Evolutionary conservation across 1,284 basidiomycete species (phyloP).

Genomic region (Nidula niveotomentosa): DNA sequence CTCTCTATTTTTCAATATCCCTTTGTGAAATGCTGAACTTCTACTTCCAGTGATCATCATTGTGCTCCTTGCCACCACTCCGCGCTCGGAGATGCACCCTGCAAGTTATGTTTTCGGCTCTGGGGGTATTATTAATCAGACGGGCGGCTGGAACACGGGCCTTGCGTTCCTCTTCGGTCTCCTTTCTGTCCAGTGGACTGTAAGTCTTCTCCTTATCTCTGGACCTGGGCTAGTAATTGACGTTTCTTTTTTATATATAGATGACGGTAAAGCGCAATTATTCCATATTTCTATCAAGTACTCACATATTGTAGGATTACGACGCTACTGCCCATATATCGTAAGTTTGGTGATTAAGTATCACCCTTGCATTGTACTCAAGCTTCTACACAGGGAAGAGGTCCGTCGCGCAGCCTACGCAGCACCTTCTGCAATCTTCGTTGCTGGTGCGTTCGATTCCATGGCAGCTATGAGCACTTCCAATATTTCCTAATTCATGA

Average conservation of each 20-base stretch:
- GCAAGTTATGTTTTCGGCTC: conserved; percentile 80
- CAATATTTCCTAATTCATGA: too few relatives aligned
- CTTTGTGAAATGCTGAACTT: not conserved
- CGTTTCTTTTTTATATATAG: conserved; percentile 26
- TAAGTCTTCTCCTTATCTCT: conserved; percentile 31
- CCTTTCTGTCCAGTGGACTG: conserved; percentile 90
- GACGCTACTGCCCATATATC: conserved; percentile 88
- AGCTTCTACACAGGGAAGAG: conserved; percentile 62
- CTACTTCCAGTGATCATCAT: conserved; percentile 72
- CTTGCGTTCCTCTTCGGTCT: conserved; percentile 88
- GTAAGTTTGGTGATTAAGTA: conserved; percentile 36
- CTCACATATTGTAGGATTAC: conserved; percentile 39
- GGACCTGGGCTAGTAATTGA: conserved; percentile 3
- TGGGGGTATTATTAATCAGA: conserved; percentile 67
- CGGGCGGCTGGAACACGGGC: conserved; percentile 80
- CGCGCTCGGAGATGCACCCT: conserved; percentile 78
- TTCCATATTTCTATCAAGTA: not conserved
- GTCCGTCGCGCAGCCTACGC: conserved; percentile 88
- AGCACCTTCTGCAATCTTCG: conserved; percentile 80
- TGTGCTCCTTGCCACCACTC: conserved; percentile 78
- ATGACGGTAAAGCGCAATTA: conserved; percentile 57
- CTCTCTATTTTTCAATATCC: conserved; percentile 3
- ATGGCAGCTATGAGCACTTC: not conserved
- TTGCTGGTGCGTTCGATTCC: conserved; percentile 57
- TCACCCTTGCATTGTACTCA: conserved; percentile 1